Base-by-base conservation (phyloP, 805 yeast genomes). In the Kluyveromyces siamensis region DNA sequence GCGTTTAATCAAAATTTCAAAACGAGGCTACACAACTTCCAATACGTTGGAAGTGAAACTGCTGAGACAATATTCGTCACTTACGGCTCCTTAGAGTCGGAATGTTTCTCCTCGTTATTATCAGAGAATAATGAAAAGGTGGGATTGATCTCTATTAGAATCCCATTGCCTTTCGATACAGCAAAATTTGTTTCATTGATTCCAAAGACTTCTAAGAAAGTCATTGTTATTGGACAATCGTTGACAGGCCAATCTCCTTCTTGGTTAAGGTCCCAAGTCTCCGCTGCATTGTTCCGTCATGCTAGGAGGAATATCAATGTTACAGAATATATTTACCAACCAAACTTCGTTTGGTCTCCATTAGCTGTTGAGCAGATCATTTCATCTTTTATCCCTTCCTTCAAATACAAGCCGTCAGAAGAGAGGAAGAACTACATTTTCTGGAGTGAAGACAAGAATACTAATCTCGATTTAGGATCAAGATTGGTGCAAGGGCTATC, bases 51-150 rank as follows among this genome's bases (percentile, higher is more conserved):
- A 47, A 71, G 72, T 47, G 62, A 64, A 9, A 66, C 72, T 48
- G 83, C 96, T 8, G 78, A 77, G 41, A 79, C 84, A 21, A 86
- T 90, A n/a, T 82, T 86, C 63, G 91, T 89, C 35, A 73, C 82
- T n/a, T 81, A 84, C 55, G 95, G 96, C 21, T 73, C 93, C 39
- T 67, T 75, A 40, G 89, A 84, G 62, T 70, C 84, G 16, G 71
- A 79, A 48, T 67, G 79, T 48, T 73, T 86, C 39, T 57, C 76
- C 44, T 65, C 69, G 27, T 72, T 75, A 27, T 69, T 82, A 43
- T 54, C 62, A 35, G 60, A 62, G 18, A 50, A 62, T 4, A 63
- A 66, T 45, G 52, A 62, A 16, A 66, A 71, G n/a, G 75, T 79
- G 46, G 95, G 89, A 54, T 77, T 83, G 45, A 66, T 90, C 49